Evolutionary conservation across 1,139 yeast species (phyloP).

Genomic region (Magnusiomyces suaveolens): DNA sequence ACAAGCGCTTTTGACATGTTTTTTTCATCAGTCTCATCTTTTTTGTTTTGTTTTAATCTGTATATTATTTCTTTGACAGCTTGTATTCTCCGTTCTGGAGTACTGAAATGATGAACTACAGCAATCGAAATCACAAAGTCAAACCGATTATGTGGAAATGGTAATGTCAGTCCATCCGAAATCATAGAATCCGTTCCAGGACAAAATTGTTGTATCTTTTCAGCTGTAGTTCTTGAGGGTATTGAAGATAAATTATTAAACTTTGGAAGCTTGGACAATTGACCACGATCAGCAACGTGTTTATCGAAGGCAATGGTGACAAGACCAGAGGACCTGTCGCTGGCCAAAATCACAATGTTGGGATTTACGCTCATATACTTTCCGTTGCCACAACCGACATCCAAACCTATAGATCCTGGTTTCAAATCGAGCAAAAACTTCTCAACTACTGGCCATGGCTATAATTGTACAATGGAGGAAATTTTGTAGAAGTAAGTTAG

Average conservation of each 20-base stretch:
- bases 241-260: slow-evolving; percentile 1
- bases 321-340: slow-evolving; percentile 75
- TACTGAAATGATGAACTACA: slow-evolving; percentile 92
- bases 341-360: slow-evolving; percentile 61
- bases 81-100: slow-evolving; percentile 61
- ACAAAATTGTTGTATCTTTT: slow-evolving; percentile 12
- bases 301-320: slow-evolving; percentile 58
- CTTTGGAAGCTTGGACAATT: slow-evolving; percentile 5
- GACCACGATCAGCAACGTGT: slow-evolving; percentile 14
- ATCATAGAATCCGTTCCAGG: slow-evolving; percentile 43
- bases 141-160: slow-evolving; percentile 50
- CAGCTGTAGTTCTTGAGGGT: not conserved
- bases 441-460: slow-evolving; percentile 94
- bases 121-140: slow-evolving; percentile 95
- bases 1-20: slow-evolving; percentile 55
- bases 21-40: too few relatives aligned
- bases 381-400: slow-evolving; percentile 91
- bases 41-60: slow-evolving; percentile 39
- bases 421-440: slow-evolving; percentile 42
- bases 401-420: slow-evolving; percentile 44
- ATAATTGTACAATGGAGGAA: not conserved
- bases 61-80: slow-evolving; percentile 64
- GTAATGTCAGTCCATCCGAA: slow-evolving; percentile 68
- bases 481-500: not conserved
- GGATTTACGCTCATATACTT: slow-evolving; percentile 70